Evolutionary conservation across 371 early-diverging fungal species (phyloP).

Genomic region (Haplosporangium sp.): DNA sequence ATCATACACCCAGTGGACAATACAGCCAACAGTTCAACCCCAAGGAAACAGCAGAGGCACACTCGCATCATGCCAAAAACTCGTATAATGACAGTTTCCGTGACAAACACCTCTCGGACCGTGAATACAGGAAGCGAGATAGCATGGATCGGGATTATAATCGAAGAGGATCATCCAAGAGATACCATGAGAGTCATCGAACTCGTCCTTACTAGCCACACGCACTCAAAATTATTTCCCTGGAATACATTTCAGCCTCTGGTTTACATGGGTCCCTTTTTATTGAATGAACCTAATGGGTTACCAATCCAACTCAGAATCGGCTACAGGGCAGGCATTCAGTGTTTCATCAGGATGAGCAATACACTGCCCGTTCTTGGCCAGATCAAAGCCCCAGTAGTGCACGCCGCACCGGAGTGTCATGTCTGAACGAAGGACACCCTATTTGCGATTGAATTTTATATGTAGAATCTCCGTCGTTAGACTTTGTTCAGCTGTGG

Average conservation of each 20-base stretch:
- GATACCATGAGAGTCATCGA: too few species aligned
- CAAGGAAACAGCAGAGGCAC: conserved; percentile 25
- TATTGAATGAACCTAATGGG: too few species aligned
- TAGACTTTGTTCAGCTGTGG: too few species aligned
- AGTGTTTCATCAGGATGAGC: conserved; percentile 54
- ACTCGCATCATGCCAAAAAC: not conserved
- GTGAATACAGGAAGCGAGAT: too few species aligned
- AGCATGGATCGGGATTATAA: too few species aligned
- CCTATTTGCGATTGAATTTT: conserved; percentile 11
- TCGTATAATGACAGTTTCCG: not conserved
- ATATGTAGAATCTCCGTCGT: too few species aligned
- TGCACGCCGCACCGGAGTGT: conserved; percentile 53
- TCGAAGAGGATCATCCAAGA: not conserved
- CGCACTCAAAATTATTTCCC: too few species aligned
- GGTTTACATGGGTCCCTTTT: too few species aligned
- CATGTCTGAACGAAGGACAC: conserved; percentile 36
- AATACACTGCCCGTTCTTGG: conserved; percentile 49
- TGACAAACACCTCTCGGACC: not conserved
- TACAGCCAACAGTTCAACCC: conserved; percentile 54
- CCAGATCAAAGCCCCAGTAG: conserved; percentile 53
- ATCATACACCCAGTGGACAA: conserved; percentile 9
- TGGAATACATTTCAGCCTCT: too few species aligned
- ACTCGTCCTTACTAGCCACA: too few species aligned
- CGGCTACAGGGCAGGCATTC: conserved; percentile 49
- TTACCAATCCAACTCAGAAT: conserved; percentile 44